These are phyloP conservation scores for Polytrichum formosum DNA, from an alignment of 225 moss, liverwort and hornwort genomes.

Conservation along the genomic window DNA sequence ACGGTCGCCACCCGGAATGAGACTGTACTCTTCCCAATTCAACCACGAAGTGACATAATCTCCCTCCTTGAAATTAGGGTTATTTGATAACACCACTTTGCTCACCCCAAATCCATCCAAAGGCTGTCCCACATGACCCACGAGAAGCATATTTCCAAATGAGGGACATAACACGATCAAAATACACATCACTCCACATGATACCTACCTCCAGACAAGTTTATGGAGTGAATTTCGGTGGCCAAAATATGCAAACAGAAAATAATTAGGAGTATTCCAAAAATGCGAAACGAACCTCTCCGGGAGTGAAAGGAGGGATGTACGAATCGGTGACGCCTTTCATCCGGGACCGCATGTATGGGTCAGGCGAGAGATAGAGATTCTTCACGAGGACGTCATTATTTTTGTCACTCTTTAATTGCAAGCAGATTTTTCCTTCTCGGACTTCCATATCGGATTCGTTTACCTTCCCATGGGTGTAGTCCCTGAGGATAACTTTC, in stretches of 20 bases:
- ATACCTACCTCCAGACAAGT: too few relatives aligned
- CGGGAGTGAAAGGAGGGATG: constrained; percentile 31
- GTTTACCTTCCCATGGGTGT: constrained; percentile 21
- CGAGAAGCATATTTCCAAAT: too few relatives aligned
- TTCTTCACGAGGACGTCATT: constrained; percentile 52
- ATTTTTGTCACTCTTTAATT: constrained; percentile 20
- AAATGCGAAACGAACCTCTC: constrained; percentile 23
- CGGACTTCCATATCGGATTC: constrained; percentile 45
- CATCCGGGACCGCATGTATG: constrained; percentile 57
- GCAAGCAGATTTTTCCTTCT: constrained; percentile 18
- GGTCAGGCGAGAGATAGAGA: constrained; percentile 50
- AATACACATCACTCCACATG: too few relatives aligned
- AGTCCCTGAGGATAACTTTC: constrained; percentile 40
- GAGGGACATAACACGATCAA: too few relatives aligned
- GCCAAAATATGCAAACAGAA: too few relatives aligned
- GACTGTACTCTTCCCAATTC: constrained; percentile 74
- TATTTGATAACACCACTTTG: constrained; percentile 71
- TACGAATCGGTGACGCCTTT: constrained; percentile 33
- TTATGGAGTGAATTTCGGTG: too few relatives aligned
- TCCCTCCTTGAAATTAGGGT: constrained; percentile 56
- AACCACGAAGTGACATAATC: constrained; percentile 64
- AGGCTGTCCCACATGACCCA: constrained; percentile 35
- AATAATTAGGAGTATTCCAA: too few relatives aligned
- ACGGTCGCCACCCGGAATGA: constrained; percentile 34
- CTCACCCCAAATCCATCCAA: constrained; percentile 66